Evolutionary conservation across 768 basidiomycete genomes (phyloP).

Genomic region (Trametes maxima): DNA sequence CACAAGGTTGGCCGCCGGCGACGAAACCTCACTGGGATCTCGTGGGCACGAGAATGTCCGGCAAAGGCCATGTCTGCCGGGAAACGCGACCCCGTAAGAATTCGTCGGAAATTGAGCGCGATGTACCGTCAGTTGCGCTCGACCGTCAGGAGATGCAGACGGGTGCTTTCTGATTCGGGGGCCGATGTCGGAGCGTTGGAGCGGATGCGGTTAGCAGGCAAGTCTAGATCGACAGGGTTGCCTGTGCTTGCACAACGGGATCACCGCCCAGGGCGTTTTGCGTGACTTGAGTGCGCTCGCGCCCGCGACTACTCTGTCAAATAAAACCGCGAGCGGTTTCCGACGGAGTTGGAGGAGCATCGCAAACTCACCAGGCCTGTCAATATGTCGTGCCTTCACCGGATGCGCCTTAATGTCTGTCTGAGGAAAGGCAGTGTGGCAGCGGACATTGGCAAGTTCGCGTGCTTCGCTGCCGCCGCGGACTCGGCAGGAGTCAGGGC

Average conservation of each 20-base stretch:
- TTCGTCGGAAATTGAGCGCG: too few species aligned
- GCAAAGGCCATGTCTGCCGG: too few species aligned
- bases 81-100: too few species aligned
- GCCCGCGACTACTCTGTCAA: slow-evolving; percentile 13
- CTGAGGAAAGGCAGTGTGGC: slow-evolving; percentile 5
- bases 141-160: too few species aligned
- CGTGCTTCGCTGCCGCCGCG: too few species aligned
- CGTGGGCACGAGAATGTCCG: too few species aligned
- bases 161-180: too few species aligned
- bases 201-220: too few species aligned
- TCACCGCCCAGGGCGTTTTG: slow-evolving; percentile 1
- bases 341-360: background rate
- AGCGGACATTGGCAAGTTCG: background rate
- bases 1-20: background rate
- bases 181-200: too few species aligned
- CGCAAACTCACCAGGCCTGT: slow-evolving; percentile 7
- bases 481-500: background rate
- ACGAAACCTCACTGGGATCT: background rate
- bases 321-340: background rate
- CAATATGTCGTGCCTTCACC: background rate
- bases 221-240: too few species aligned
- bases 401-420: slow-evolving; percentile 1
- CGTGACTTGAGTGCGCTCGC: background rate
- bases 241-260: background rate
- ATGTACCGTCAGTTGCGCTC: too few species aligned